Conservation (phyloP, 176 grass and related monocot species). For the Bolboschoenus planiculmis region DNA sequence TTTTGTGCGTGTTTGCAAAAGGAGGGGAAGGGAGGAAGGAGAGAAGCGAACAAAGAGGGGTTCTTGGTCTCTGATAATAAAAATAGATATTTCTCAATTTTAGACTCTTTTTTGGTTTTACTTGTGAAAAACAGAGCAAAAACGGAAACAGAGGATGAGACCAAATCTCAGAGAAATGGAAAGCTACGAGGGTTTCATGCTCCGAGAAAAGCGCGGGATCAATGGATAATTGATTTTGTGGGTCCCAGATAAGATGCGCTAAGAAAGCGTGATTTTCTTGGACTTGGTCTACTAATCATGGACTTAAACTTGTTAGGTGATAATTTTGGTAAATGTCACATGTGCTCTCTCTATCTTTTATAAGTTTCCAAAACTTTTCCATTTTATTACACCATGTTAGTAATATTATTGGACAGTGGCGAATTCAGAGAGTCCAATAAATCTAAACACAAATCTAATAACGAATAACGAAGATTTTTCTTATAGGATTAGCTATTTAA, state of each 20-base stretch:
- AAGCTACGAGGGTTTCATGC: constrained; percentile 12
- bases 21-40: constrained; percentile 17
- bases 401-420: neutral
- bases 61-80: neutral
- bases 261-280: neutral
- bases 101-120: neutral
- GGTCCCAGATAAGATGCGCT: neutral
- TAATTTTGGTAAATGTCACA: neutral
- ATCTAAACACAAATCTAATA: too few relatives aligned
- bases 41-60: neutral
- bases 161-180: constrained; percentile 17
- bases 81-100: constrained; percentile 18
- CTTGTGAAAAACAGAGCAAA: constrained; percentile 7
- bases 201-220: neutral
- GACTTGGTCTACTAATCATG: neutral
- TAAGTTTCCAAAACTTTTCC: neutral
- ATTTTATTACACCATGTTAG: neutral
- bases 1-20: neutral
- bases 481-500: too few relatives aligned
- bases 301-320: neutral
- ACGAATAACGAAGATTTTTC: too few relatives aligned
- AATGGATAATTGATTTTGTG: neutral
- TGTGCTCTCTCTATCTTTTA: too few relatives aligned
- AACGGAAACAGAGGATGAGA: constrained; percentile 20
- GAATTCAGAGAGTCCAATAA: too few relatives aligned